Conservation (phyloP, 768 basidiomycete species). For the Mycena vitilis region DNA sequence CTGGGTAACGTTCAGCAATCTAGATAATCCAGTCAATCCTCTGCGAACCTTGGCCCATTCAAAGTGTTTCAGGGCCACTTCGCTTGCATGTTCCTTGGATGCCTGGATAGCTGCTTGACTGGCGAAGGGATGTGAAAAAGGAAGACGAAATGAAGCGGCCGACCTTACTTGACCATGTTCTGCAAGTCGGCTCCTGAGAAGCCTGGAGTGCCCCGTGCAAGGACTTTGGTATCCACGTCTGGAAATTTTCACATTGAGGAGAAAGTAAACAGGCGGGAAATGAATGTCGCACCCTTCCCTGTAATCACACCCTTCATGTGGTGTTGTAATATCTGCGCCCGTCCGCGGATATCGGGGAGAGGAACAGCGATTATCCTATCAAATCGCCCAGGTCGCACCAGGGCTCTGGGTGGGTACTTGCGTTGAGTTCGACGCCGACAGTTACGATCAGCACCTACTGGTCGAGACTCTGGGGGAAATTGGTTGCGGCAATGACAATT, state of each 20-base stretch:
- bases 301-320: conserved; percentile 87
- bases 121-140: conserved; percentile 21
- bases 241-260: conserved; percentile 30
- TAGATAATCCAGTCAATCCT: conserved; percentile 3
- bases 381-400: conserved; percentile 96
- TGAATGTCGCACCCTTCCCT: conserved; percentile 58
- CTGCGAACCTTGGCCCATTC: conserved; percentile 93
- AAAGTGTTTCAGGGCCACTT: conserved; percentile 85
- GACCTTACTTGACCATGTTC: conserved; percentile 92
- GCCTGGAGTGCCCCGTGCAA: conserved; percentile 94
- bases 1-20: conserved; percentile 45
- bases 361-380: conserved; percentile 94
- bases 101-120: conserved; percentile 96
- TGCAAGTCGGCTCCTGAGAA: conserved; percentile 98
- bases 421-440: conserved; percentile 12
- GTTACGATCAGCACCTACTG: conserved; percentile 61
- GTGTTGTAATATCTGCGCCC: conserved; percentile 92
- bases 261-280: conserved; percentile 20
- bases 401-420: conserved; percentile 65
- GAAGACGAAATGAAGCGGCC: conserved; percentile 15
- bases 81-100: conserved; percentile 80
- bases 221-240: conserved; percentile 87
- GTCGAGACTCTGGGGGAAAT: conserved; percentile 95
- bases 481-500: conserved; percentile 97
- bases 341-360: conserved; percentile 93